Conservation (phyloP, 2,329 filamentous ascomycete species). For the Macrophomina pseudophaseolina region DNA sequence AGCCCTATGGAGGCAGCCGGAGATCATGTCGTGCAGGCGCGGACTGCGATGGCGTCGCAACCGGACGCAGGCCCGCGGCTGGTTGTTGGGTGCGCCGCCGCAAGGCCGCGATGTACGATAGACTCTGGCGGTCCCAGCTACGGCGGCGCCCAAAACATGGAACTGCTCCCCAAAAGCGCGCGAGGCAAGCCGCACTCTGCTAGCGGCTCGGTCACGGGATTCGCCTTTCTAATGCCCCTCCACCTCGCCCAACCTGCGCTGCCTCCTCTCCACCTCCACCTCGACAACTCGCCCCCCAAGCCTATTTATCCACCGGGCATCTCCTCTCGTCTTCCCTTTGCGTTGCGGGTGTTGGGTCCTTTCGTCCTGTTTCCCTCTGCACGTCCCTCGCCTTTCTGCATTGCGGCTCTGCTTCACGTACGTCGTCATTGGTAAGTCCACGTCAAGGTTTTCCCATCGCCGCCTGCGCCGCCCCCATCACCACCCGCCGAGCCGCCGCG, state of each 20-base stretch:
- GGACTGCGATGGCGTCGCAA: constrained; percentile 16
- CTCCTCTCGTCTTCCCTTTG: constrained; percentile 37
- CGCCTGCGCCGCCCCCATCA: constrained; percentile 7
- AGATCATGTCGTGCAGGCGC: constrained; percentile 26
- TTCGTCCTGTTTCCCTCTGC: constrained; percentile 34
- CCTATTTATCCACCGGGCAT: constrained; percentile 29
- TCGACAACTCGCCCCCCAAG: constrained; percentile 22
- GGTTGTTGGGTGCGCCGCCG: constrained; percentile 23
- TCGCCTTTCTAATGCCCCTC: constrained; percentile 32
- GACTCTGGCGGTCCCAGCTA: constrained; percentile 24
- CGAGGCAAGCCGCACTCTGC: constrained; percentile 21
- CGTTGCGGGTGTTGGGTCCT: constrained; percentile 36
- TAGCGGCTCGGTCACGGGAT: constrained; percentile 23
- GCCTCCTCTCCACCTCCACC: constrained; percentile 27
- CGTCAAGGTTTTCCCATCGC: constrained; percentile 27
- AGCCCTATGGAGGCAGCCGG: constrained; percentile 25
- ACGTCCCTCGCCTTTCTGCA: constrained; percentile 32
- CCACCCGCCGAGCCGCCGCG: constrained; percentile 10
- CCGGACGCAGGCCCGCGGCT: constrained; percentile 17
- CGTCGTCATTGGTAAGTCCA: constrained; percentile 29
- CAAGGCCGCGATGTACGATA: constrained; percentile 20
- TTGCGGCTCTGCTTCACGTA: constrained; percentile 32
- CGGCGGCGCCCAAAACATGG: constrained; percentile 25
- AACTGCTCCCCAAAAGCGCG: constrained; percentile 25
- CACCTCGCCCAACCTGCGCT: constrained; percentile 28